Evolutionary conservation across 2,329 filamentous ascomycete genomes (phyloP), one percentile per base, ranked within the genome.

Genomic region (Monilinia vaccinii-corymbosi): DNA sequence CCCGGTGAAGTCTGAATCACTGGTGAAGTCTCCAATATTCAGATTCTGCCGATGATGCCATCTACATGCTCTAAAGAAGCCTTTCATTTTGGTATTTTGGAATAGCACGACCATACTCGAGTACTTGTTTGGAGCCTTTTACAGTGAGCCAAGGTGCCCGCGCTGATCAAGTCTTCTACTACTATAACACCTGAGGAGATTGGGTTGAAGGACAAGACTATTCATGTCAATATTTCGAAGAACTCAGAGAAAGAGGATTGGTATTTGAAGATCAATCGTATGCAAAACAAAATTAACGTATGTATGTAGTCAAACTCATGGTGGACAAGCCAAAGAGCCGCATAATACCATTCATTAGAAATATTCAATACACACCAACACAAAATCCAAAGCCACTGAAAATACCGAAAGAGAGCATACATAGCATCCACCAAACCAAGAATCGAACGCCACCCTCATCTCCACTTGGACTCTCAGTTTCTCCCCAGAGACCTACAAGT

Each of bases 371-470:
- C n/a, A 53, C 25, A 32, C 51, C 51, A 44, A 44, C 18, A 23
- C 23, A 53, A 53, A 23, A 44, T 32, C 25, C 51, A 32, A 53
- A 4, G 4, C 38, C 51, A 53, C 38, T 32, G 4, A 53, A 18
- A 21, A 53, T 32, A 23, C 51, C 25, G 14, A 49, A 58, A 31
- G 45, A 58, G 3, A 49, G 21, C 45, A 50, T 40, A 36, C 25
- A 58, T 49, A 50, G 18, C 34, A 28, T 32, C 56, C 56, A 58
- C 56, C n/a, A 49, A 40, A 28, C 9, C 56, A 36, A 44, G 18
- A 36, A 32, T 11, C 32, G 18, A 50, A 49, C 31, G 21, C 45
- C 48, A 52, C 18, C 42, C 25, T 53, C 25, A 53, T 53, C 51
- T 10, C 18, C 36, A 31, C 36, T 31, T 11, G 14, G 18, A 14